A percentile compares a stretch with the other conserved stretches of the same genome.
Conservation (phyloP, 306 rosid genomes). For the Trifolium pratense region DNA sequence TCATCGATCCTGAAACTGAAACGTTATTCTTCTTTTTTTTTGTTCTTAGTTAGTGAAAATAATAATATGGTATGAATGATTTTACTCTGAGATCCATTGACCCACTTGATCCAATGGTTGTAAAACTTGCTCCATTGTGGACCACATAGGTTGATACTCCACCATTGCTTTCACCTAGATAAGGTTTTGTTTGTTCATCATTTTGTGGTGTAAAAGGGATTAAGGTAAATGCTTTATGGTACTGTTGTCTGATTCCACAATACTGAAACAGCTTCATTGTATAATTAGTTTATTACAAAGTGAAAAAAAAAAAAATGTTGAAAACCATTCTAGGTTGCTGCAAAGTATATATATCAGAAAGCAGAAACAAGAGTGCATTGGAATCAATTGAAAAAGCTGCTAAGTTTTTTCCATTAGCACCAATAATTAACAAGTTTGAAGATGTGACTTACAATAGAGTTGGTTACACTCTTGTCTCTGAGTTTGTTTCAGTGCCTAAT, state of each 20-base stretch:
- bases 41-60: too few species aligned
- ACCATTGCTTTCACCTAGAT: constrained; percentile 31
- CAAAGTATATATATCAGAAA: constrained; percentile 92
- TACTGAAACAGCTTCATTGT: not conserved
- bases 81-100: not conserved
- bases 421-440: constrained; percentile 75
- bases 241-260: not conserved
- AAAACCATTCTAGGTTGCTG: constrained; percentile 78
- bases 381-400: constrained; percentile 75
- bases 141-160: not conserved
- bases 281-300: not conserved
- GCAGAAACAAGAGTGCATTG: constrained; percentile 73
- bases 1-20: too few species aligned
- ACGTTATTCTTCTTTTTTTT: too few species aligned
- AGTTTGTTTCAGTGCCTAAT: constrained; percentile 47
- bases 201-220: constrained; percentile 44
- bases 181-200: constrained; percentile 34
- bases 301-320: constrained; percentile 49
- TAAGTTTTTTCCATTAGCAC: constrained; percentile 63
- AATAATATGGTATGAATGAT: not conserved
- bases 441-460: constrained; percentile 86
- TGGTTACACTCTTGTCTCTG: constrained; percentile 84
- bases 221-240: constrained; percentile 14
- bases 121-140: not conserved
- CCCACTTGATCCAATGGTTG: not conserved